These are phyloP conservation scores for Herpetomonas tarakana DNA, from an alignment of 208 protist genomes.

Conservation along the genomic window DNA sequence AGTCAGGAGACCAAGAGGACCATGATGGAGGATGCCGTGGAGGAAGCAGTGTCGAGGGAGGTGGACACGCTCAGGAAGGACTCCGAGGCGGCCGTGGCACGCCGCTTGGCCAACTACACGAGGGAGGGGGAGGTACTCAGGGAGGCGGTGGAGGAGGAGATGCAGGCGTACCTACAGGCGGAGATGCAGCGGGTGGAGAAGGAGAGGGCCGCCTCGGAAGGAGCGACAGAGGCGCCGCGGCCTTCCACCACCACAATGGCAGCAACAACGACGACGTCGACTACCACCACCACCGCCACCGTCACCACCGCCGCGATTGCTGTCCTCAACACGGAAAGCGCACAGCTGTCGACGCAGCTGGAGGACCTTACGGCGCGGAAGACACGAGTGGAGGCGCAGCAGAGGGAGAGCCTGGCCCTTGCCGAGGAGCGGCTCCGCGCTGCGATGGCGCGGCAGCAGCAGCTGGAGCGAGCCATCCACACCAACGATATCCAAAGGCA, in stretches of 20 bases:
- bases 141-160: conserved; percentile 63
- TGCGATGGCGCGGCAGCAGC: conserved; percentile 9
- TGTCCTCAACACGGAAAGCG: conserved; percentile 9
- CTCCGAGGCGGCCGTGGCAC: conserved; percentile 20
- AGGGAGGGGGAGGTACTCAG: conserved; percentile 43
- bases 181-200: conserved; percentile 26
- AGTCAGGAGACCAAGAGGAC: conserved; percentile 30
- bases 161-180: conserved; percentile 36
- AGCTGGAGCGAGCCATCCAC: conserved; percentile 2
- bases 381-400: conserved; percentile 5
- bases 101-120: conserved; percentile 26
- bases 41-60: conserved; percentile 31
- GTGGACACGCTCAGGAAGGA: conserved; percentile 24
- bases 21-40: conserved; percentile 31
- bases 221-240: conserved; percentile 3
- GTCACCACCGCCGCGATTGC: background rate
- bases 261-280: too few relatives aligned
- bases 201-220: conserved; percentile 8
- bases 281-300: conserved; percentile 2
- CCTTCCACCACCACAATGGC: too few relatives aligned
- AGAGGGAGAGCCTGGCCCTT: background rate
- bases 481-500: conserved; percentile 4
- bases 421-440: conserved; percentile 5
- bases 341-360: conserved; percentile 14
- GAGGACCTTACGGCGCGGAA: conserved; percentile 7